A percentile compares a stretch with the other conserved stretches of the same genome.
phyloP scores from a whole-genome alignment of 1,284 basidiomycete species.

The Moesziomyces aphidis region DNA sequence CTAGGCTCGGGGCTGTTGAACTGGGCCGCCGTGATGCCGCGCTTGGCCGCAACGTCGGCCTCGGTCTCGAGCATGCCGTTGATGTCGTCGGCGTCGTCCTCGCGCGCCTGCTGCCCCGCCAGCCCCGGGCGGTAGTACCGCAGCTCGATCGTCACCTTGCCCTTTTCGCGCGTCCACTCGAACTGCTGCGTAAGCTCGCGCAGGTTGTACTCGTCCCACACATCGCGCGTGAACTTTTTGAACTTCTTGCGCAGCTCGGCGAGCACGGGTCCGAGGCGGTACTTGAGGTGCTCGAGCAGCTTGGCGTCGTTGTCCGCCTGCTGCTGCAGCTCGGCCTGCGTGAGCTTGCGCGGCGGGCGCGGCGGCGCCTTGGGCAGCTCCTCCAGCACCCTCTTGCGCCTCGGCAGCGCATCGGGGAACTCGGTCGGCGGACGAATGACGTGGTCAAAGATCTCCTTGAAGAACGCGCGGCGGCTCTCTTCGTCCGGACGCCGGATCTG shows the following conservation, averaged over 20 bases:
- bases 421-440: slow-evolving; percentile 77
- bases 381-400: slow-evolving; percentile 86
- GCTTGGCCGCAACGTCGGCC: slow-evolving; percentile 28
- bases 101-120: slow-evolving; percentile 14
- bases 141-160: slow-evolving; percentile 72
- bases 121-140: slow-evolving; percentile 73
- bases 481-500: slow-evolving; percentile 70
- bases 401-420: slow-evolving; percentile 89
- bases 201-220: slow-evolving; percentile 71
- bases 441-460: slow-evolving; percentile 71
- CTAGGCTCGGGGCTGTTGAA: slow-evolving; percentile 27
- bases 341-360: slow-evolving; percentile 83
- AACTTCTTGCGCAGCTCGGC: slow-evolving; percentile 92
- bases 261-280: slow-evolving; percentile 85
- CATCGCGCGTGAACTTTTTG: slow-evolving; percentile 86
- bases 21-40: slow-evolving; percentile 43
- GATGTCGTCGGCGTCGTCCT: slow-evolving; percentile 19
- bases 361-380: slow-evolving; percentile 89
- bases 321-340: slow-evolving; percentile 82
- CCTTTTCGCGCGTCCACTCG: slow-evolving; percentile 59
- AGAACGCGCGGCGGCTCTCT: slow-evolving; percentile 80
- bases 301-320: slow-evolving; percentile 85
- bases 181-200: slow-evolving; percentile 66
- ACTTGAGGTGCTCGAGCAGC: slow-evolving; percentile 84
- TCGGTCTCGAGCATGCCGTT: slow-evolving; percentile 43